Conservation (phyloP, 495 filamentous ascomycete species). For the Barbatosphaeria neglecta region DNA sequence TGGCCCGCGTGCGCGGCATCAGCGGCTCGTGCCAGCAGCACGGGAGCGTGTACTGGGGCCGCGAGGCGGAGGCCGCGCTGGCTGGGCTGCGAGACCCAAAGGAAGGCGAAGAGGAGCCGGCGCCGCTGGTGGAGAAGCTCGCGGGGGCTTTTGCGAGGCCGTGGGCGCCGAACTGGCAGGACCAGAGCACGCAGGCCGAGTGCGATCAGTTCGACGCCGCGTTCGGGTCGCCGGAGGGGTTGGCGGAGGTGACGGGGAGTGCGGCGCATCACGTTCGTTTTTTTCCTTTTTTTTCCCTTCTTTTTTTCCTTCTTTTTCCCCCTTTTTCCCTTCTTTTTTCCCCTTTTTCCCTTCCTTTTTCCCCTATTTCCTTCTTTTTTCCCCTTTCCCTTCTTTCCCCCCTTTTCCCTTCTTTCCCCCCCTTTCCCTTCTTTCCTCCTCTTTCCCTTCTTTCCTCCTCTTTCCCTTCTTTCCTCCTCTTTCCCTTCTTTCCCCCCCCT, state of each 20-base stretch:
- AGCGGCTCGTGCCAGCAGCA: constrained; percentile 94
- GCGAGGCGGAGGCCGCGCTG: constrained; percentile 56
- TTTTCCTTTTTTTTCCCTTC: not conserved
- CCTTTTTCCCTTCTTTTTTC: too few relatives aligned
- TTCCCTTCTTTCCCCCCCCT: too few relatives aligned
- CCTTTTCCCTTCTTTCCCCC: too few relatives aligned
- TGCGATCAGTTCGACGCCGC: constrained; percentile 75
- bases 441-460: not conserved
- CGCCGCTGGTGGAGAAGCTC: constrained; percentile 57
- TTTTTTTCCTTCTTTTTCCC: not conserved
- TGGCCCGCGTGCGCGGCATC: constrained; percentile 65
- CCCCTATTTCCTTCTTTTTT: not conserved
- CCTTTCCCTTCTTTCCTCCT: not conserved
- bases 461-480: constrained; percentile 43
- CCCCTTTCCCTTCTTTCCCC: too few relatives aligned
- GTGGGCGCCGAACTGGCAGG: constrained; percentile 94
- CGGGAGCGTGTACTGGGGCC: constrained; percentile 84
- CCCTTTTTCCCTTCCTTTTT: too few relatives aligned
- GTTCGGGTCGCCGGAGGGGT: constrained; percentile 49
- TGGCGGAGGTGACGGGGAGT: constrained; percentile 77
- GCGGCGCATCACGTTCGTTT: constrained; percentile 78
- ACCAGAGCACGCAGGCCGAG: constrained; percentile 82
- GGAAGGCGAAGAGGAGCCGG: constrained; percentile 19
- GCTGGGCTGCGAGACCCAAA: constrained; percentile 27
- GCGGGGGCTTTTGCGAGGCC: constrained; percentile 68